Conservation (phyloP, 1,139 yeast species). For the Tardiomyces blankii region DNA sequence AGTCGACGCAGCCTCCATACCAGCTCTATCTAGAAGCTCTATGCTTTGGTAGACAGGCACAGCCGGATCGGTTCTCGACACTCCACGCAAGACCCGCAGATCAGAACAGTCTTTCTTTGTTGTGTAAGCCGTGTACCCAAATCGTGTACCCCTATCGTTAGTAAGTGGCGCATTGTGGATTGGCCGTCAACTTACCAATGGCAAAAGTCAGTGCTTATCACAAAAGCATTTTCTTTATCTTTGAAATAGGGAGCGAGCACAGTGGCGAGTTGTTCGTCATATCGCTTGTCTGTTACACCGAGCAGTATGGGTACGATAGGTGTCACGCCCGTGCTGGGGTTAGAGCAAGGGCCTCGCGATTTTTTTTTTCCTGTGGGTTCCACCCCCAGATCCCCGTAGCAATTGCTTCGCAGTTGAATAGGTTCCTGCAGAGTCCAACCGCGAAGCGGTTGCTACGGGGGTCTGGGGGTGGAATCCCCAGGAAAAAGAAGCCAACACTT, state of each 20-base stretch:
- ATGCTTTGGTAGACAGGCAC: conserved; percentile 59
- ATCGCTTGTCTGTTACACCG: conserved; percentile 43
- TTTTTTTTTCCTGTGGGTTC: too few relatives aligned
- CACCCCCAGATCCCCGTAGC: too few relatives aligned
- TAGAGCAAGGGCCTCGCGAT: too few relatives aligned
- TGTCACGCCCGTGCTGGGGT: neutral
- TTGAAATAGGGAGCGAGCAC: conserved; percentile 43
- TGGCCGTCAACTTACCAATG: conserved; percentile 49
- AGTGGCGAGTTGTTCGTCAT: conserved; percentile 37
- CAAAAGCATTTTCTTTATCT: conserved; percentile 53
- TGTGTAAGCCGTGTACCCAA: conserved; percentile 13
- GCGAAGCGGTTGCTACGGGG: too few relatives aligned
- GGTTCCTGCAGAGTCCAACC: too few relatives aligned
- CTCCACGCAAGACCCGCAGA: conserved; percentile 7
- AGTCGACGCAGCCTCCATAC: conserved; percentile 50
- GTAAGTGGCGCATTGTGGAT: neutral
- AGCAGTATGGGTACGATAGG: conserved; percentile 71
- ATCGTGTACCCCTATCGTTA: conserved; percentile 12
- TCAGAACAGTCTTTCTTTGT: conserved; percentile 11
- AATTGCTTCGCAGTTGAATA: too few relatives aligned
- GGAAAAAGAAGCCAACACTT: too few relatives aligned
- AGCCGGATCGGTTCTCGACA: conserved; percentile 9
- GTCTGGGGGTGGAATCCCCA: too few relatives aligned
- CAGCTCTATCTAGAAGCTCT: conserved; percentile 56
- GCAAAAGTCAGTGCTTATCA: conserved; percentile 85